phyloP scores from a whole-genome alignment of 1,284 basidiomycete species.

The Peniophora sp. region DNA sequence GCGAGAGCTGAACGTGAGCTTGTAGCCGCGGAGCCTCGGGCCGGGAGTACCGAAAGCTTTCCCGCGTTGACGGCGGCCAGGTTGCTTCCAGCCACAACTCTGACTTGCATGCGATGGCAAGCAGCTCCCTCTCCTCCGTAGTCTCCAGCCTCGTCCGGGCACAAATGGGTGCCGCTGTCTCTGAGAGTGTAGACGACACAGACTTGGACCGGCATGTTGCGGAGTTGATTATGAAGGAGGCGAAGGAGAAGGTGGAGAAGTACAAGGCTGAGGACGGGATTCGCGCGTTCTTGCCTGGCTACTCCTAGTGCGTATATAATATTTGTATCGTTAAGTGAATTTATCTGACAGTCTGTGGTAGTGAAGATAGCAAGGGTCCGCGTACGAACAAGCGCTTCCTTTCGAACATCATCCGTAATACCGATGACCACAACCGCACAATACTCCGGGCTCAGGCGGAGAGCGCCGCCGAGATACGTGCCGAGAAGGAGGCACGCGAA shows the following conservation, averaged over 20 bases:
- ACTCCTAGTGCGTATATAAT: constrained; percentile 21
- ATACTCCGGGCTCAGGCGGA: constrained; percentile 71
- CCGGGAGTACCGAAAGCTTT: not conserved
- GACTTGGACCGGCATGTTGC: constrained; percentile 87
- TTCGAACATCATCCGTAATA: constrained; percentile 79
- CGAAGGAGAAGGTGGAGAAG: constrained; percentile 77
- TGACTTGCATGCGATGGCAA: constrained; percentile 21
- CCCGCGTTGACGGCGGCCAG: not conserved
- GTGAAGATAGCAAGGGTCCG: constrained; percentile 55
- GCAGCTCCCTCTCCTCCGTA: constrained; percentile 65
- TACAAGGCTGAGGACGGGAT: constrained; percentile 58
- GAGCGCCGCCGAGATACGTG: constrained; percentile 65
- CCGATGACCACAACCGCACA: constrained; percentile 87
- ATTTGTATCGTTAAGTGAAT: constrained; percentile 2
- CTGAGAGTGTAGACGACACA: constrained; percentile 62
- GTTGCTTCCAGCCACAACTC: not conserved
- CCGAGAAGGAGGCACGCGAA: constrained; percentile 55
- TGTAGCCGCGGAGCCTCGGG: no score
- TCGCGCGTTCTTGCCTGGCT: constrained; percentile 55
- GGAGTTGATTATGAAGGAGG: constrained; percentile 82
- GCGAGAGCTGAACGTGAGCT: no score
- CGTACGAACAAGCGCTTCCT: constrained; percentile 90
- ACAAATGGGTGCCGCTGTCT: constrained; percentile 64
- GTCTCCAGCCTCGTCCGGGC: constrained; percentile 82
- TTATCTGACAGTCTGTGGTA: constrained; percentile 6